Evolutionary conservation across 2,329 filamentous ascomycete genomes (phyloP).

Genomic region (Emmonsiellopsis sp.): DNA sequence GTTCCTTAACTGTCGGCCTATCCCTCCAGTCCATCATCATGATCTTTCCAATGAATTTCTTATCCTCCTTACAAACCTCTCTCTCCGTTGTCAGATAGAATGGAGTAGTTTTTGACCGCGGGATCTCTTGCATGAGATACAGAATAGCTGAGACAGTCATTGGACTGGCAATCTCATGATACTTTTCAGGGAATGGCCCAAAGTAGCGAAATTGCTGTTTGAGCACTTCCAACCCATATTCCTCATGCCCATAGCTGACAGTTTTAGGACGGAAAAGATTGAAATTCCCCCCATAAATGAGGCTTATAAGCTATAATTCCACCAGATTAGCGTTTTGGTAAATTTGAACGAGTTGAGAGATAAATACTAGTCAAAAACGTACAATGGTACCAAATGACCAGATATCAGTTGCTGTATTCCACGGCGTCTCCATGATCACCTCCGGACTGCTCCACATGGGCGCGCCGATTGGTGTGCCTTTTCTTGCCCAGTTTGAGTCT

Average conservation of each 20-base stretch:
- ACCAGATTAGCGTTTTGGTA: not conserved
- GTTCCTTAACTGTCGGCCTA: too few relatives aligned
- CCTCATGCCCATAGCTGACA: constrained; percentile 14
- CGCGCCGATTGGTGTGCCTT: constrained; percentile 11
- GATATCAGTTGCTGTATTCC: constrained; percentile 14
- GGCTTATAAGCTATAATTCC: constrained; percentile 11
- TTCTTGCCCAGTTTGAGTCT: constrained; percentile 9
- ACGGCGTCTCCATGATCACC: constrained; percentile 12
- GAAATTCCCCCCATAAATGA: constrained; percentile 14
- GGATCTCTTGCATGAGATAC: constrained; percentile 8
- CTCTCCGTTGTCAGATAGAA: constrained; percentile 6
- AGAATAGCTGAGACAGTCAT: constrained; percentile 7
- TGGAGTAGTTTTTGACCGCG: constrained; percentile 5
- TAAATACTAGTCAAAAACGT: not conserved
- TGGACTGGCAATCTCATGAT: constrained; percentile 6
- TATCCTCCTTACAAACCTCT: not conserved
- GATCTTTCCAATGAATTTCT: constrained; percentile 8
- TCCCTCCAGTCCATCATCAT: constrained; percentile 2
- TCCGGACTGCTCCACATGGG: constrained; percentile 14
- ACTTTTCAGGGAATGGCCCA: constrained; percentile 13
- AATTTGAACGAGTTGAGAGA: not conserved
- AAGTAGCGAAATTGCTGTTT: constrained; percentile 15
- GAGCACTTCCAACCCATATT: constrained; percentile 13
- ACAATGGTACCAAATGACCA: constrained; percentile 14
- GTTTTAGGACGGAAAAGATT: constrained; percentile 11